These are phyloP conservation scores for Jamesozyma spencerorum DNA, from an alignment of 805 yeast species.

Conservation along the genomic window DNA sequence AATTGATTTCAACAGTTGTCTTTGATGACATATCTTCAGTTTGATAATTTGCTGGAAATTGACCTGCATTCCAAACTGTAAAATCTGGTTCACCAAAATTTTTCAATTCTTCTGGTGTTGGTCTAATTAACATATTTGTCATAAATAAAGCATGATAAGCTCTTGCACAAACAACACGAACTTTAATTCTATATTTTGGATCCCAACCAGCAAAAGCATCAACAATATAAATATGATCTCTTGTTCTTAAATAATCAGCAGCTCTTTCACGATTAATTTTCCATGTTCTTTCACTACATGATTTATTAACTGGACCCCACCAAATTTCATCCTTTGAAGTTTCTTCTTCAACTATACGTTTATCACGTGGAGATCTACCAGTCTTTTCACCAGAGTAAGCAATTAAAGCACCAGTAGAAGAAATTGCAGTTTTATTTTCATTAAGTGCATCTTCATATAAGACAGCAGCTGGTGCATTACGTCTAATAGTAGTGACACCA, in stretches of 20 bases:
- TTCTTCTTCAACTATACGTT: slow-evolving; percentile 92
- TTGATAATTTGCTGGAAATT: slow-evolving; percentile 94
- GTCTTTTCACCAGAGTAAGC: slow-evolving; percentile 95
- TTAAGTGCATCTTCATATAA: slow-evolving; percentile 89
- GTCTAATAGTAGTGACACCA: slow-evolving; percentile 58
- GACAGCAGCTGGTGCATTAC: slow-evolving; percentile 88
- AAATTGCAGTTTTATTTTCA: slow-evolving; percentile 84
- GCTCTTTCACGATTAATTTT: slow-evolving; percentile 93
- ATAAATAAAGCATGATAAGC: slow-evolving; percentile 97
- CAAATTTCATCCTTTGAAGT: slow-evolving; percentile 76
- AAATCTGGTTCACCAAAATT: slow-evolving; percentile 96
- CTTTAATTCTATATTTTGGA: slow-evolving; percentile 92
- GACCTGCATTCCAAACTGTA: slow-evolving; percentile 97
- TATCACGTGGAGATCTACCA: slow-evolving; percentile 97
- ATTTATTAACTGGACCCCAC: slow-evolving; percentile 99
- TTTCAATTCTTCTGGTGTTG: slow-evolving; percentile 79
- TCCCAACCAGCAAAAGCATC: slow-evolving; percentile 99
- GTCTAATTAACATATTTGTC: slow-evolving; percentile 96
- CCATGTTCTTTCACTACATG: slow-evolving; percentile 92
- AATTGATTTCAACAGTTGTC: slow-evolving; percentile 92
- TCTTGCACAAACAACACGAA: slow-evolving; percentile 92
- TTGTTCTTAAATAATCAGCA: slow-evolving; percentile 89
- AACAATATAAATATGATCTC: slow-evolving; percentile 86
- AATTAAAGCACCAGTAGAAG: slow-evolving; percentile 88
- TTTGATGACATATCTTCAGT: slow-evolving; percentile 96